Percentiles rank a stretch among this genome's conserved stretches.
These are phyloP conservation scores for Serendipita sp. DNA, from an alignment of 768 basidiomycete species.

Conservation along the genomic window DNA sequence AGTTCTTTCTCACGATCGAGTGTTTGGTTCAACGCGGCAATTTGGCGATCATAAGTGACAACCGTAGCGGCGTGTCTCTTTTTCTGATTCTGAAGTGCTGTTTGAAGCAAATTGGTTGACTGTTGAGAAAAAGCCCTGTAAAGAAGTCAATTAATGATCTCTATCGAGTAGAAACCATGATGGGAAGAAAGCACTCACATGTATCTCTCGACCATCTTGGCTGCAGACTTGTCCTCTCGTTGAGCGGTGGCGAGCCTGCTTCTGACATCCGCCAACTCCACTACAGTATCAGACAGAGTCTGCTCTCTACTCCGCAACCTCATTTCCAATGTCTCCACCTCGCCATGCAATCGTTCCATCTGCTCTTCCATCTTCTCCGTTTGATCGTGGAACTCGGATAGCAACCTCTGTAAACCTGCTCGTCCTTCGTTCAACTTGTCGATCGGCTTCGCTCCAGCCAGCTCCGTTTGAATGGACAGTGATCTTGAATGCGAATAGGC, in stretches of 20 bases:
- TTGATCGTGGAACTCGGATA: constrained; percentile 35
- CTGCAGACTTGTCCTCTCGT: constrained; percentile 58
- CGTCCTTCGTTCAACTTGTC: constrained; percentile 34
- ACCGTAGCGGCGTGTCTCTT: constrained; percentile 47
- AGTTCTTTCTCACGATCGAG: constrained; percentile 31
- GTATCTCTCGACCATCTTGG: constrained; percentile 71
- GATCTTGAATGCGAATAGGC: not conserved
- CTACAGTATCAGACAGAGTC: constrained; percentile 27
- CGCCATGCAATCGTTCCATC: constrained; percentile 26
- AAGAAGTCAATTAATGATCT: not conserved
- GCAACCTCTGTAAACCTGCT: constrained; percentile 30
- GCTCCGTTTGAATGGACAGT: not conserved
- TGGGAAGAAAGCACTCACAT: constrained; percentile 46
- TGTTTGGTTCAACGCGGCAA: constrained; percentile 29
- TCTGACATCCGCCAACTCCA: constrained; percentile 30
- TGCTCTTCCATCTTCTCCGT: constrained; percentile 32
- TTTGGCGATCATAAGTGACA: constrained; percentile 37
- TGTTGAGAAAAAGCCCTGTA: constrained; percentile 71
- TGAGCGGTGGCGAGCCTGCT: constrained; percentile 39
- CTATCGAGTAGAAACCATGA: not conserved
- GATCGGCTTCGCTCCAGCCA: not conserved
- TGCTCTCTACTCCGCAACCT: constrained; percentile 33
- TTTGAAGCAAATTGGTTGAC: constrained; percentile 49
- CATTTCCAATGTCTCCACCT: constrained; percentile 29
- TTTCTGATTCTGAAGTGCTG: constrained; percentile 41